Conservation (phyloP, 2,329 filamentous ascomycete genomes). For the Penicillium sp. region DNA sequence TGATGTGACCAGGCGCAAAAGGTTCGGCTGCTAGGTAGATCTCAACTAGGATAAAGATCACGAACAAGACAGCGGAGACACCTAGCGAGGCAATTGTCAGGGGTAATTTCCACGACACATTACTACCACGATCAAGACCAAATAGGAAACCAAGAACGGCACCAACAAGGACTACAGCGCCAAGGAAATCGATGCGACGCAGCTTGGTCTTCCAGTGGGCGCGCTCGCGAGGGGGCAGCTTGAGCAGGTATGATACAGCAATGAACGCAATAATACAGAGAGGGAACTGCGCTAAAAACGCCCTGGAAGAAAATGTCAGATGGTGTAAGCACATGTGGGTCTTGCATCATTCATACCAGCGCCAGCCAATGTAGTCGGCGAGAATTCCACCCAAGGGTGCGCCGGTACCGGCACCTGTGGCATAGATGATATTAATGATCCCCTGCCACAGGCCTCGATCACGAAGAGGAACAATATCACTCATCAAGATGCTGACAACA, state of each 20-base stretch:
- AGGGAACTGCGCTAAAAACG: slow-evolving; percentile 63
- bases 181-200: slow-evolving; percentile 62
- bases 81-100: slow-evolving; percentile 52
- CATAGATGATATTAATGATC: slow-evolving; percentile 63
- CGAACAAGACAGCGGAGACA: slow-evolving; percentile 51
- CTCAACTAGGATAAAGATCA: slow-evolving; percentile 61
- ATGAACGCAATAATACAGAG: slow-evolving; percentile 58
- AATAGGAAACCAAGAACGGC: slow-evolving; percentile 60
- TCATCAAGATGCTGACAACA: slow-evolving; percentile 60
- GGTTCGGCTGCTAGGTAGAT: slow-evolving; percentile 59
- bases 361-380: slow-evolving; percentile 66
- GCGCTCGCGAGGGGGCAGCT: slow-evolving; percentile 52
- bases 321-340: background rate
- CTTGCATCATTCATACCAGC: slow-evolving; percentile 47
- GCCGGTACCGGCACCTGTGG: slow-evolving; percentile 58
- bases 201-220: slow-evolving; percentile 59
- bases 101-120: slow-evolving; percentile 56
- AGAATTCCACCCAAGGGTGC: slow-evolving; percentile 62
- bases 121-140: slow-evolving; percentile 64
- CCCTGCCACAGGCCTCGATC: slow-evolving; percentile 68
- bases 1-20: slow-evolving; percentile 65
- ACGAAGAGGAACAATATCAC: slow-evolving; percentile 60
- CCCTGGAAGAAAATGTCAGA: slow-evolving; percentile 38
- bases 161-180: slow-evolving; percentile 56
- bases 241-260: slow-evolving; percentile 54